Evolutionary conservation across 495 filamentous ascomycete genomes (phyloP).

Genomic region (Penicillium crystallinum): DNA sequence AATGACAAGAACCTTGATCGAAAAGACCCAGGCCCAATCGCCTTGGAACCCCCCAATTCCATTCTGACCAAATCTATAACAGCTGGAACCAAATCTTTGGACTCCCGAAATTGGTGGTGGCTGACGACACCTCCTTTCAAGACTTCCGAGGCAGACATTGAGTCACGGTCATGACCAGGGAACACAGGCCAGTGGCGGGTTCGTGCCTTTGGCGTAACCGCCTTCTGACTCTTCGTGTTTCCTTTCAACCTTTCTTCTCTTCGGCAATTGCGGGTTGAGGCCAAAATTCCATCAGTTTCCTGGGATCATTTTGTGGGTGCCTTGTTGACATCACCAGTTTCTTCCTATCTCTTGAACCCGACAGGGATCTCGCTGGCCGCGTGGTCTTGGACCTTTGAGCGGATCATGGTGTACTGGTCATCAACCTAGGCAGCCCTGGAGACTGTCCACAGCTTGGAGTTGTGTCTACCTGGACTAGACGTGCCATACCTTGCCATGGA

Average conservation of each 20-base stretch:
- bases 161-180: background rate
- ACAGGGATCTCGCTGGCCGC: background rate
- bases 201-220: conserved; percentile 6
- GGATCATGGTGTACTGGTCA: background rate
- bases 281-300: background rate
- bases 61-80: background rate
- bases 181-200: conserved; percentile 6
- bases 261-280: conserved; percentile 4
- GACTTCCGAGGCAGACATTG: background rate
- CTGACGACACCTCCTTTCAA: conserved; percentile 1
- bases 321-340: background rate
- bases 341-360: background rate
- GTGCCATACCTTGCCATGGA: no score
- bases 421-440: background rate
- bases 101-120: background rate
- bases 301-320: background rate
- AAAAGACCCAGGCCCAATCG: background rate
- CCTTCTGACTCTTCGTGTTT: conserved; percentile 1
- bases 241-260: background rate
- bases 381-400: background rate
- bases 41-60: background rate
- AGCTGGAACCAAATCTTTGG: background rate
- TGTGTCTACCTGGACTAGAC: no score
- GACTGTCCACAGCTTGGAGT: no score
- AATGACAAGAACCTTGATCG: background rate